phyloP scores from a whole-genome alignment of 306 rosid genomes.

The Styphnolobium japonicum region DNA sequence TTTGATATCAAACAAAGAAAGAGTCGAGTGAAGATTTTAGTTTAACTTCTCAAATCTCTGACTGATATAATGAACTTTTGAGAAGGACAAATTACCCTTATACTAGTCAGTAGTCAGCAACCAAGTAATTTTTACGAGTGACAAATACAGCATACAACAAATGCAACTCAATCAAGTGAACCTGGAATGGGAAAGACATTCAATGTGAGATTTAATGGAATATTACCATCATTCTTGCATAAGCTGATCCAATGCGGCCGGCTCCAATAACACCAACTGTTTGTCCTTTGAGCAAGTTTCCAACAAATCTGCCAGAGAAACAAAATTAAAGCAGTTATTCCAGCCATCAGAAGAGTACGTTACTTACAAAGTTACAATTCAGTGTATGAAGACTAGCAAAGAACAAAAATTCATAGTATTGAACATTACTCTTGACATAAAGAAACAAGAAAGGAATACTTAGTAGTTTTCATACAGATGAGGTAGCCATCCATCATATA shows the following conservation, averaged over 20 bases:
- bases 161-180: slow-evolving; percentile 19
- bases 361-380: neutral
- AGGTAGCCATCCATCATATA: slow-evolving; percentile 99
- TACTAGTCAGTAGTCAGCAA: neutral
- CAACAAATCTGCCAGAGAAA: slow-evolving; percentile 67
- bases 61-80: neutral
- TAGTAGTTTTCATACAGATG: slow-evolving; percentile 55
- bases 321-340: slow-evolving; percentile 16
- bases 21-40: neutral
- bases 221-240: slow-evolving; percentile 98
- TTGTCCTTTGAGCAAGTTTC: slow-evolving; percentile 94
- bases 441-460: neutral
- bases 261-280: slow-evolving; percentile 99
- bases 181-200: neutral
- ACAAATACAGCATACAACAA: neutral
- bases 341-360: neutral
- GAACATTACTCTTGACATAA: neutral
- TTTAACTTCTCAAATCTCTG: neutral
- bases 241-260: slow-evolving; percentile 97
- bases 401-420: neutral
- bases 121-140: neutral
- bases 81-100: neutral
- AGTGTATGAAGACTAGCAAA: neutral
- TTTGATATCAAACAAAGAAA: neutral
- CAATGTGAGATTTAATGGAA: neutral